phyloP scores from a whole-genome alignment of 2,329 filamentous ascomycete genomes.

The Trematosphaeria pertusa region DNA sequence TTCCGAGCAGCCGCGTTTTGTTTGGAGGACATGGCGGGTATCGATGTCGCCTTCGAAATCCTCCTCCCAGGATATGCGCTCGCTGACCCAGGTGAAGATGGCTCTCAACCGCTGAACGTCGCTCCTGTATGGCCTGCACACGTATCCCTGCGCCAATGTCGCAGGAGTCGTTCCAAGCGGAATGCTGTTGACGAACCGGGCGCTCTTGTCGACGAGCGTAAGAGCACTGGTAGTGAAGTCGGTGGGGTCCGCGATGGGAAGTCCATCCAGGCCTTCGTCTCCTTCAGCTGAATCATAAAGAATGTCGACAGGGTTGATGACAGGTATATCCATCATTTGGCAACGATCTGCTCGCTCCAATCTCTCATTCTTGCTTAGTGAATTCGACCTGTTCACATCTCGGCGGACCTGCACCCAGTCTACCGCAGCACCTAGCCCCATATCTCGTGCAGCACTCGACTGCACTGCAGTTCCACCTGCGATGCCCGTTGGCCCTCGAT shows the following conservation, averaged over 20 bases:
- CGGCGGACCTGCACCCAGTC: constrained; percentile 98
- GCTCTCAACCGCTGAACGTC: constrained; percentile 91
- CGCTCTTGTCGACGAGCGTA: constrained; percentile 91
- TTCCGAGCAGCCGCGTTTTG: constrained; percentile 81
- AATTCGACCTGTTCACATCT: constrained; percentile 95
- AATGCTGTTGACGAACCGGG: constrained; percentile 84
- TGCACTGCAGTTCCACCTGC: constrained; percentile 54
- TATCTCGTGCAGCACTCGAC: constrained; percentile 66
- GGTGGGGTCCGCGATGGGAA: constrained; percentile 79
- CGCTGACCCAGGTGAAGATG: constrained; percentile 97
- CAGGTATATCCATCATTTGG: constrained; percentile 91
- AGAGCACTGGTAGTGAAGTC: constrained; percentile 84
- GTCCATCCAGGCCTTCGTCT: constrained; percentile 85
- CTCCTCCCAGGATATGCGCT: constrained; percentile 94
- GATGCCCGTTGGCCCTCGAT: constrained; percentile 60
- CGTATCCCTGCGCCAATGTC: constrained; percentile 85
- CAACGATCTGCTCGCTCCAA: constrained; percentile 86
- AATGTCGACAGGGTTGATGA: constrained; percentile 88
- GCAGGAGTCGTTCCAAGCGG: constrained; percentile 82
- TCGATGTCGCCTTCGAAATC: constrained; percentile 88
- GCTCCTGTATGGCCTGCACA: constrained; percentile 92
- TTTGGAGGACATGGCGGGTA: constrained; percentile 81
- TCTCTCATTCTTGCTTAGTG: constrained; percentile 85
- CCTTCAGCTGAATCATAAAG: constrained; percentile 85
- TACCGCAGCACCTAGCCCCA: constrained; percentile 68